These are phyloP conservation scores for Vitis vinifera DNA, from an alignment of 164 flowering plant species.

Conservation along the genomic window ASM3070453v1 NC_081812.1:19692501-19693000, in stretches of 20 bases:
- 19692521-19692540: background rate
- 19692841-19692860: conserved; percentile 53
- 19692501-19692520: too few relatives aligned
- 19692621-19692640: conserved; percentile 27
- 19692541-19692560: conserved; percentile 14
- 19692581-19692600: conserved; percentile 45
- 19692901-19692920: conserved; percentile 46
- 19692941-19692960: conserved; percentile 50
- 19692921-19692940: conserved; percentile 32
- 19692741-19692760: conserved; percentile 20
- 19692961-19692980: conserved; percentile 28
- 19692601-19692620: conserved; percentile 33
- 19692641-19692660: conserved; percentile 38
- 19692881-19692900: conserved; percentile 65
- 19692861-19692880: conserved; percentile 38
- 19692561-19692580: conserved; percentile 29
- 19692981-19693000: conserved; percentile 25
- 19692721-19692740: conserved; percentile 26
- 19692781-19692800: conserved; percentile 32
- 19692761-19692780: conserved; percentile 26
- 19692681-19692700: conserved; percentile 26
- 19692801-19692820: conserved; percentile 42
- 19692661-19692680: conserved; percentile 44
- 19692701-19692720: conserved; percentile 26
- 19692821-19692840: conserved; percentile 59